Evolutionary conservation across 176 grass and related monocot genomes (phyloP).

Genomic region (Tillandsia fasciculata): DNA sequence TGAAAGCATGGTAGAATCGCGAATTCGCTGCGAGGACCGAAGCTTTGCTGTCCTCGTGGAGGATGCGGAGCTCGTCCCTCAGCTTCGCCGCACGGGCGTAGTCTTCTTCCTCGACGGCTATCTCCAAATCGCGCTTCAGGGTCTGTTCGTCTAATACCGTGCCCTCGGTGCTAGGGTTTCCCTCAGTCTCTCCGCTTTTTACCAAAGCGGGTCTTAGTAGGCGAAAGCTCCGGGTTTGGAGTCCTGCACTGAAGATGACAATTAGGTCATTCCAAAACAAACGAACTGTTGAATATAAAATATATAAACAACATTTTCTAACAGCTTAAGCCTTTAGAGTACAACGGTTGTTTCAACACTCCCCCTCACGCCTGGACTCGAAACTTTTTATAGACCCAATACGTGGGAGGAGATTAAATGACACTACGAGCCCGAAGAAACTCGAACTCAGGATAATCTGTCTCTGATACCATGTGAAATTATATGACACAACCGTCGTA

Average conservation of each 20-base stretch:
- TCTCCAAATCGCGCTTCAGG: constrained; percentile 37
- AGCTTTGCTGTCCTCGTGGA: constrained; percentile 54
- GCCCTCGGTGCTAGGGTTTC: constrained; percentile 34
- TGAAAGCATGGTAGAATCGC: constrained; percentile 69
- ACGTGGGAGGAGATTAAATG: no score
- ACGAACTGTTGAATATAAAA: background rate
- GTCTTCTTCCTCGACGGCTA: constrained; percentile 63
- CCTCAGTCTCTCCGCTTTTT: constrained; percentile 59
- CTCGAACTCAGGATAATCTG: no score
- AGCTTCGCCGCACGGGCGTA: constrained; percentile 43
- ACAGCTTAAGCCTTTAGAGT: no score
- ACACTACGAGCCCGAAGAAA: no score
- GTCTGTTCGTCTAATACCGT: constrained; percentile 41
- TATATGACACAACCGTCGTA: no score
- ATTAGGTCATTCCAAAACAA: constrained; percentile 4
- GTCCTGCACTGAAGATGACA: constrained; percentile 26
- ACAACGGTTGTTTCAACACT: no score
- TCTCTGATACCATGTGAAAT: no score
- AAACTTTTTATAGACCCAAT: no score
- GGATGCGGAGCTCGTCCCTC: constrained; percentile 46
- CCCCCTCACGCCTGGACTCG: no score
- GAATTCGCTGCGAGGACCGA: constrained; percentile 45
- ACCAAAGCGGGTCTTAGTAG: constrained; percentile 26
- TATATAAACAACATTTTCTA: no score
- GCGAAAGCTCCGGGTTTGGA: constrained; percentile 20